Conservation (phyloP, 2,329 filamentous ascomycete genomes). For the Hypoxylon sp. region DNA sequence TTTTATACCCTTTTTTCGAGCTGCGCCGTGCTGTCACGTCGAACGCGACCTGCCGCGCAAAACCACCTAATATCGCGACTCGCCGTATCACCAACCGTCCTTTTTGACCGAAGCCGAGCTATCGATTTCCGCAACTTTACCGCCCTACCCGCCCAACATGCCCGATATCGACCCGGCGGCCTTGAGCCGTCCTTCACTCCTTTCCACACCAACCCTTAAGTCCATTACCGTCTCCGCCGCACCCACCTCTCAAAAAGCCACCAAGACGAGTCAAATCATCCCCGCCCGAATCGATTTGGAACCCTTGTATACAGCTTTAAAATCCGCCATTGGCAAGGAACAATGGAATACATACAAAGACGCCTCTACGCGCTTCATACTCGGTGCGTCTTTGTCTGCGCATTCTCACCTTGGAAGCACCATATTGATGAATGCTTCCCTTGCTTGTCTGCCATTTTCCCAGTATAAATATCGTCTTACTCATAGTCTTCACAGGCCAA, state of each 20-base stretch:
- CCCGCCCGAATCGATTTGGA: conserved; percentile 74
- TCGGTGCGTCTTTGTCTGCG: conserved; percentile 56
- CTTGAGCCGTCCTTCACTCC: conserved; percentile 67
- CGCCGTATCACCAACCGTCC: conserved; percentile 37
- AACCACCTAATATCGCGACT: conserved; percentile 34
- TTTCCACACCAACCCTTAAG: conserved; percentile 69
- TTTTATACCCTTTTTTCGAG: conserved; percentile 41
- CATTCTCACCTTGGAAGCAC: not conserved
- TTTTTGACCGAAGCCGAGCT: conserved; percentile 32
- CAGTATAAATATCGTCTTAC: conserved; percentile 27
- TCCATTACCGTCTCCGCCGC: conserved; percentile 63
- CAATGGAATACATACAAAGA: conserved; percentile 73
- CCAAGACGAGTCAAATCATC: conserved; percentile 69
- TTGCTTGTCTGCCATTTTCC: not conserved
- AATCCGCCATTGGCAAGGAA: conserved; percentile 65
- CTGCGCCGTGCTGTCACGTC: conserved; percentile 41
- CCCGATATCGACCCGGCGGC: conserved; percentile 76
- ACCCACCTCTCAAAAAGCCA: conserved; percentile 58
- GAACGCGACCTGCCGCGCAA: conserved; percentile 39
- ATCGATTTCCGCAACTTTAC: conserved; percentile 1
- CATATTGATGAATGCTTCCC: too few relatives aligned
- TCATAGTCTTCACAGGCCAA: conserved; percentile 58
- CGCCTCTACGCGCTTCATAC: conserved; percentile 67
- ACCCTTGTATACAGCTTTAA: conserved; percentile 69
- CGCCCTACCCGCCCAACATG: conserved; percentile 53